Conservation (phyloP, 2,329 filamentous ascomycete genomes). For the Lecanicillium sp. region DNA sequence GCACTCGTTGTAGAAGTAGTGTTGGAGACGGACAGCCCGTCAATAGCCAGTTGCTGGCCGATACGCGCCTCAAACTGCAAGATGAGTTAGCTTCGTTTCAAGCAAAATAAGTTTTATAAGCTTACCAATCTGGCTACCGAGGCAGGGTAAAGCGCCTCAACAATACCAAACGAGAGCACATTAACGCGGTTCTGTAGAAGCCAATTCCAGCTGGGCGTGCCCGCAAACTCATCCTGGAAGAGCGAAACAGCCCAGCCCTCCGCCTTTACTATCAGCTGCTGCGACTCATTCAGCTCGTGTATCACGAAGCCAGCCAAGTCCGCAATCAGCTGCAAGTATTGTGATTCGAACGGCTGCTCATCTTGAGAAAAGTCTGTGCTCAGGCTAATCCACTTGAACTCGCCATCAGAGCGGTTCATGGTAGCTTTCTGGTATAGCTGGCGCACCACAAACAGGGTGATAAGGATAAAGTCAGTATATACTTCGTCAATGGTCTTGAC, state of each 20-base stretch:
- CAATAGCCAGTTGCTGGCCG: constrained; percentile 26
- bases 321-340: constrained; percentile 29
- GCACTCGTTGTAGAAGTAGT: constrained; percentile 9
- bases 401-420: constrained; percentile 15
- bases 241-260: constrained; percentile 27
- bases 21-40: constrained; percentile 17
- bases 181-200: constrained; percentile 21
- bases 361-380: constrained; percentile 22
- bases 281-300: constrained; percentile 27
- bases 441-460: constrained; percentile 28
- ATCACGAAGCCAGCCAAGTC: constrained; percentile 27
- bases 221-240: constrained; percentile 24
- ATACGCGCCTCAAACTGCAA: constrained; percentile 28
- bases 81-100: constrained; percentile 7
- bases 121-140: constrained; percentile 27
- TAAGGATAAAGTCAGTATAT: constrained; percentile 28
- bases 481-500: constrained; percentile 2
- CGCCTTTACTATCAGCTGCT: constrained; percentile 24
- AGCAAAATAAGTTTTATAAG: neutral
- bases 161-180: constrained; percentile 29
- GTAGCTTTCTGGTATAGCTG: constrained; percentile 35
- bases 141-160: constrained; percentile 27
- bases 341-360: constrained; percentile 20
- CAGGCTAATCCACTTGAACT: constrained; percentile 15
- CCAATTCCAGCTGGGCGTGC: constrained; percentile 23